Evolutionary conservation across 1,284 basidiomycete species (phyloP), one percentile per base, ranked within the genome.

Genomic region (Cryptococcus neoformans): DNA sequence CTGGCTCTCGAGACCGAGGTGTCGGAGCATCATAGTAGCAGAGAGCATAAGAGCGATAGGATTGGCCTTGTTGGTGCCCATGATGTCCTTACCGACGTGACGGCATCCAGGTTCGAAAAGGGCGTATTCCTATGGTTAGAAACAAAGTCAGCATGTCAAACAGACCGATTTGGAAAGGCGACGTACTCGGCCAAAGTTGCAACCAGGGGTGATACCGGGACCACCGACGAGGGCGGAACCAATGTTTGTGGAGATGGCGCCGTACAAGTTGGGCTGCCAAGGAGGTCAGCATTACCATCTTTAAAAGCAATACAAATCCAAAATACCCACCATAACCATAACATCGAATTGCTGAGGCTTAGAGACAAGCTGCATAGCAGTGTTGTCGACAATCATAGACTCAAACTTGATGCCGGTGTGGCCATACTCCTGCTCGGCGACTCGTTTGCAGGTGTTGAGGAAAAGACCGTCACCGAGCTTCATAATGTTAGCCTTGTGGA

Each of bases 401-500:
- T 96, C 95, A 75, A 84, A 90, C 72, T 87, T 84, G 74, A 99
- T 94, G 54, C 96, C 96, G 56, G 88, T 84, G 60, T 86, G 87
- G 81, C 88, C 90, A 85, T 99, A 99, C 74, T 83, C 82, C 73
- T 92, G 59, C 79, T 99, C 91, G 41, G 94, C 96, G 59, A 99
- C 85, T 62, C 86, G 84, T 70, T 93, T 90, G 87, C 97, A 99
- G 36, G 95, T 98, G 81, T 95, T 96, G 70, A 99, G 85, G 87
- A 99, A 99, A 50, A 99, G 87, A 80, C 96, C 96, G 75, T 99
- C 96, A 78, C 94, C 95, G 69, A 99, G 87, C 81, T 99, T 99
- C 96, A 99, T 99, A 83, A 99, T 99, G 84, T 99, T 99, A 74
- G 96, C 96, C 82, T 99, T 99, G 87, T 99, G 96, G 51, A 99